Evolutionary conservation across 192 early-diverging fungal genomes (phyloP).

Genomic region (Oehlia diaphana): DNA sequence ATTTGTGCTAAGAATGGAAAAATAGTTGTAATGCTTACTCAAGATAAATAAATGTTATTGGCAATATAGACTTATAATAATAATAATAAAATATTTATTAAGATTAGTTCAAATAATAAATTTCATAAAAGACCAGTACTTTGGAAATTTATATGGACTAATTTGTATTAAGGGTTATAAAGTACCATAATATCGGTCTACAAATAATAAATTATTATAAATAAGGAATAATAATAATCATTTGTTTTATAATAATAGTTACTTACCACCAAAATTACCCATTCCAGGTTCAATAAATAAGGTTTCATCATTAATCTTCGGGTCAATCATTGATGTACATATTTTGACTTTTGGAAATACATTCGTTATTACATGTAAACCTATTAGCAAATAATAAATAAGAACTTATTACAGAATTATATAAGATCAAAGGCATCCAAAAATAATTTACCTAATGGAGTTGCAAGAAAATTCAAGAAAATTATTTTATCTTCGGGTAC

Average conservation of each 20-base stretch:
- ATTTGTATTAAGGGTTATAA: background rate
- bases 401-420: background rate
- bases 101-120: no score
- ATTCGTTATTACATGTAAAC: conserved; percentile 68
- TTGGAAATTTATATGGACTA: no score
- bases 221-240: no score
- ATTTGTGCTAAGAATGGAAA: no score
- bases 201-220: background rate
- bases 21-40: no score
- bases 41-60: no score
- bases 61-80: no score
- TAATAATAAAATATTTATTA: no score
- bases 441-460: conserved; percentile 57
- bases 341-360: conserved; percentile 84
- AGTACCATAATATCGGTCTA: conserved; percentile 62
- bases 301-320: conserved; percentile 60
- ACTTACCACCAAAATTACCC: conserved; percentile 79
- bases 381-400: background rate
- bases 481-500: conserved; percentile 84
- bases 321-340: conserved; percentile 81
- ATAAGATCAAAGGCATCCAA: background rate
- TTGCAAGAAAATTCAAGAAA: conserved; percentile 80
- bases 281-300: conserved; percentile 80
- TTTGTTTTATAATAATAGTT: background rate
- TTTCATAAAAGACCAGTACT: no score